Evolutionary conservation across 2,329 filamentous ascomycete genomes (phyloP).

Genomic region (Amauroascus niger): DNA sequence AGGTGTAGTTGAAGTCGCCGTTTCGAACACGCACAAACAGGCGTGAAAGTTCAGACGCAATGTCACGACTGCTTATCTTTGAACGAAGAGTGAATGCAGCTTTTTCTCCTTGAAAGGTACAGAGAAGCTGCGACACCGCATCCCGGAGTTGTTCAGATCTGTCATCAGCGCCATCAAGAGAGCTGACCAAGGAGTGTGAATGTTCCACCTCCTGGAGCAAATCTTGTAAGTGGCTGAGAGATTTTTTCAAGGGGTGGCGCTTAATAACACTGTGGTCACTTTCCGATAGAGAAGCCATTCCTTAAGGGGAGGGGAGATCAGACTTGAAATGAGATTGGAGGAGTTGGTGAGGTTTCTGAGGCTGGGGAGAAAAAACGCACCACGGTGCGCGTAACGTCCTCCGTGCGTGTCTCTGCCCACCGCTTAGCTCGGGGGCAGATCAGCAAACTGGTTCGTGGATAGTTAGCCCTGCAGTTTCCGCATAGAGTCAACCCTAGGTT

Average conservation of each 20-base stretch:
- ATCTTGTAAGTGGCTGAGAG: slow-evolving; percentile 1
- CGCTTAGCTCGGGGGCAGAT: too few species aligned
- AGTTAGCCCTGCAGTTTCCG: too few species aligned
- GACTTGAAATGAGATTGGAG: not conserved
- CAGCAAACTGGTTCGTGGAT: too few species aligned
- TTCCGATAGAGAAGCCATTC: slow-evolving; percentile 4
- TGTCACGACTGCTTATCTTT: not conserved
- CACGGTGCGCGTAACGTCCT: too few species aligned
- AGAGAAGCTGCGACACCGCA: slow-evolving; percentile 2
- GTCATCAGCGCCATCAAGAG: not conserved
- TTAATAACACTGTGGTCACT: not conserved
- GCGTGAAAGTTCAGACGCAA: not conserved
- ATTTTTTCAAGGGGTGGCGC: not conserved
- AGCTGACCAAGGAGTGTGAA: not conserved
- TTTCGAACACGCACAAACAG: slow-evolving; percentile 5
- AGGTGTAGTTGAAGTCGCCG: slow-evolving; percentile 8
- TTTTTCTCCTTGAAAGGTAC: not conserved
- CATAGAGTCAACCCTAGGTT: too few species aligned
- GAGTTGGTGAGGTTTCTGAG: not conserved
- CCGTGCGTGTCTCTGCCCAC: too few species aligned
- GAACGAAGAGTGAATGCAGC: slow-evolving; percentile 5
- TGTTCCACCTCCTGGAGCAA: not conserved
- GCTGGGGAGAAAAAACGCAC: not conserved
- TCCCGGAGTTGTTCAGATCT: not conserved
- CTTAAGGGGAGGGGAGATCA: not conserved